Evolutionary conservation across 495 filamentous ascomycete genomes (phyloP), one percentile per base, ranked within the genome.

Genomic region (Chaetomidium leptoderma): DNA sequence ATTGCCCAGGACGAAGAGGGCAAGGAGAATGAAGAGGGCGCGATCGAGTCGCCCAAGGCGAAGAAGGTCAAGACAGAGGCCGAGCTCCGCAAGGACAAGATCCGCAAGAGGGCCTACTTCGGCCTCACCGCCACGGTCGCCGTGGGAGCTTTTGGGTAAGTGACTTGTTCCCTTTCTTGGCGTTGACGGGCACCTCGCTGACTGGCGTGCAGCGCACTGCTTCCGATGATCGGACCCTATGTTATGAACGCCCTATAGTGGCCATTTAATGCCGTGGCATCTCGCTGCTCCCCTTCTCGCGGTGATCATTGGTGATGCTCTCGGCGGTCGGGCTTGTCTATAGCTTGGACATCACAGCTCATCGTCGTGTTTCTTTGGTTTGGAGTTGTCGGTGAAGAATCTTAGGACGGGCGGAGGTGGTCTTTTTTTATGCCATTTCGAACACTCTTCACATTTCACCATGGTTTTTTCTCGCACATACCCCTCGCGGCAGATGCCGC

Each of bases 81-180:
- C 17, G 85, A 92, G 70, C 67, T 96, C 56, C 85, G 85, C 70
- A 90, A 86, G 69, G 88, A 96, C 72, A 86, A 81, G 60, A 86
- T 96, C 39, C 83, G 86, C 71, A 90, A 84, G 65, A 83, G 89
- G 64, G 90, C 92, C 51, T 77, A 93, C 55, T 77, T 95, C 64
- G 92, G 93, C 42, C 80, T 97, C 52, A 88, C 84, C 35, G 90
- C 86, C 40, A 90, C 87, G 23, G 81, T 96, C 70, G 87, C 68
- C 30, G 66, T 70, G 36, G 68, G 68, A 24, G 68, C 88, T 29
- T 78, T 97, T 74, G 91, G 91, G 92, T 97, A 79, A 74, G 91
- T 86, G 24, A 19, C 33, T 36, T 39, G 14, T 16, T 36, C 43
- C 0, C 10, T n/a, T 19, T 13, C 2, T 24, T 36, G n/a, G 9